phyloP scores from a whole-genome alignment of 2,329 filamentous ascomycete genomes.

The Fusarium sublunatum region DNA sequence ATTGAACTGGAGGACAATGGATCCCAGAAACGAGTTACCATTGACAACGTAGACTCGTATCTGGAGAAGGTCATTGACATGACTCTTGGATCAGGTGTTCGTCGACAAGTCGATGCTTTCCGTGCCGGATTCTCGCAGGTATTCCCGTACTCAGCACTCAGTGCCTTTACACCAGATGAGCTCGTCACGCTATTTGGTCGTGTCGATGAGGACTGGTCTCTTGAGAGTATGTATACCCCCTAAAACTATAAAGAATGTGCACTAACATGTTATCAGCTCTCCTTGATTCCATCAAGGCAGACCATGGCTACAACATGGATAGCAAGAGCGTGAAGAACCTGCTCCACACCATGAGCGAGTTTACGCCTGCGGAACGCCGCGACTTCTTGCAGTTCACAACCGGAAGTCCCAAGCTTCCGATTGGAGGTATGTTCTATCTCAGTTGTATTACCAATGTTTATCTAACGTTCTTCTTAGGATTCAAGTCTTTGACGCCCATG shows the following conservation, averaged over 20 bases:
- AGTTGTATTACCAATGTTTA: constrained; percentile 1
- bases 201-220: constrained; percentile 94
- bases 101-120: constrained; percentile 91
- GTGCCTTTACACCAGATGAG: constrained; percentile 94
- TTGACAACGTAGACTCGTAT: constrained; percentile 91
- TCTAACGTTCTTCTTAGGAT: constrained; percentile 68
- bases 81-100: constrained; percentile 89
- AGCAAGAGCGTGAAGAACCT: constrained; percentile 95
- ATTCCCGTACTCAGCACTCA: constrained; percentile 92
- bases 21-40: constrained; percentile 78
- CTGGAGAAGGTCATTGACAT: constrained; percentile 91
- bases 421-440: constrained; percentile 78
- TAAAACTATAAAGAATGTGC: background rate
- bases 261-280: constrained; percentile 68
- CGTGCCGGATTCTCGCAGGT: constrained; percentile 91
- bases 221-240: constrained; percentile 79
- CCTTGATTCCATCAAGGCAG: constrained; percentile 98
- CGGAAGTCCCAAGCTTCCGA: constrained; percentile 96
- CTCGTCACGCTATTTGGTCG: constrained; percentile 94
- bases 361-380: constrained; percentile 78
- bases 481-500: constrained; percentile 96
- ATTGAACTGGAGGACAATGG: constrained; percentile 86
- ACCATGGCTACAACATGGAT: constrained; percentile 98
- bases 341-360: constrained; percentile 92
- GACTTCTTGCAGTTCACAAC: constrained; percentile 98